These are phyloP conservation scores for Auriscalpium vulgare DNA, from an alignment of 768 basidiomycete genomes.

Conservation along the genomic window DNA sequence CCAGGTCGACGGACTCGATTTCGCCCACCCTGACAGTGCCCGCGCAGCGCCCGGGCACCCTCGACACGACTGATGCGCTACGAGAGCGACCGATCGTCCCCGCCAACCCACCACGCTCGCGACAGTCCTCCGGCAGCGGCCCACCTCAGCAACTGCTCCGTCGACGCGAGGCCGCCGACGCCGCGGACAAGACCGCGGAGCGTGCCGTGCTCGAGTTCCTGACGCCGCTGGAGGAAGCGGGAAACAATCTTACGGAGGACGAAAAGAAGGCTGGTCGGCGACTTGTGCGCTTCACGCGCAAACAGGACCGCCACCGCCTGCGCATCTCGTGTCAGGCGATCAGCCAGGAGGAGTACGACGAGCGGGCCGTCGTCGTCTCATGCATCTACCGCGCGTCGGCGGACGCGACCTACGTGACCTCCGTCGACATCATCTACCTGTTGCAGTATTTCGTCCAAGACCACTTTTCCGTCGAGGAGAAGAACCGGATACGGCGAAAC, in stretches of 20 bases:
- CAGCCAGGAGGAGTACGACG: constrained; percentile 61
- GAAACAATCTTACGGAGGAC: constrained; percentile 50
- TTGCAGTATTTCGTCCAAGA: constrained; percentile 72
- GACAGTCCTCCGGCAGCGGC: not conserved
- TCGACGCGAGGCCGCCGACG: constrained; percentile 19
- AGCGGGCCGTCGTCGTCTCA: constrained; percentile 78
- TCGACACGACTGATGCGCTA: not conserved
- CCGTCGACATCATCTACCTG: constrained; percentile 91
- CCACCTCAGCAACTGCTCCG: constrained; percentile 7
- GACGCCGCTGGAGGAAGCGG: constrained; percentile 48
- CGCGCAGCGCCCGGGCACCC: not conserved
- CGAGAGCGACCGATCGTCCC: not conserved
- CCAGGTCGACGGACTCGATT: not conserved
- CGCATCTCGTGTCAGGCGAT: constrained; percentile 75
- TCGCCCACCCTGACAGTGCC: not conserved
- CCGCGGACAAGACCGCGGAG: constrained; percentile 34
- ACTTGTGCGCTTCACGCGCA: constrained; percentile 77
- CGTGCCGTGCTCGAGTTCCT: constrained; percentile 54
- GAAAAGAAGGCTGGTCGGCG: constrained; percentile 69
- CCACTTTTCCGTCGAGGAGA: constrained; percentile 89
- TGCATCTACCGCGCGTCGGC: constrained; percentile 85
- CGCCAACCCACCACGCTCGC: not conserved
- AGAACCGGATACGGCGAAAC: constrained; percentile 92
- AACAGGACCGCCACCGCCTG: constrained; percentile 69
- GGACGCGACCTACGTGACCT: constrained; percentile 81